Conservation (phyloP, 2,329 filamentous ascomycete genomes). For the Penicillium sp. region DNA sequence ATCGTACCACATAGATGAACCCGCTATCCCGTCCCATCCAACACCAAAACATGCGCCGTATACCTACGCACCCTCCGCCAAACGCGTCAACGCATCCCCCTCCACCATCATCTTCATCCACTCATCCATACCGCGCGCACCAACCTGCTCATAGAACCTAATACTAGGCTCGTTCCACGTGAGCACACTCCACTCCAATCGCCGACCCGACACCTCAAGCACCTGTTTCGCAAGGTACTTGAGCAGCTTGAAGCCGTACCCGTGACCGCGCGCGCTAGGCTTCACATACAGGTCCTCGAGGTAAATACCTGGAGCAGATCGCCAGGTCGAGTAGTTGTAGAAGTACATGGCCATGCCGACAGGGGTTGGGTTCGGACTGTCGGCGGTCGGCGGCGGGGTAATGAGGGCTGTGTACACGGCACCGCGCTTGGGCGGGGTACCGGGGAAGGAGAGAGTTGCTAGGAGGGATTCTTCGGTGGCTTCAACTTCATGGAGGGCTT, state of each 20-base stretch:
- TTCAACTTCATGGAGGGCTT: slow-evolving; percentile 69
- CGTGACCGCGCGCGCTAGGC: slow-evolving; percentile 66
- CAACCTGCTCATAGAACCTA: slow-evolving; percentile 68
- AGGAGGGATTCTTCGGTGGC: slow-evolving; percentile 74
- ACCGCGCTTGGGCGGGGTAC: slow-evolving; percentile 47
- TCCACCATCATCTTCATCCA: slow-evolving; percentile 54
- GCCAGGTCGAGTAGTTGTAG: slow-evolving; percentile 95
- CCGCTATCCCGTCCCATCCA: no score
- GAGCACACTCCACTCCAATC: slow-evolving; percentile 87
- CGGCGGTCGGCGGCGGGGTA: slow-evolving; percentile 49
- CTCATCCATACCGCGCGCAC: slow-evolving; percentile 48
- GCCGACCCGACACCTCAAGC: slow-evolving; percentile 65
- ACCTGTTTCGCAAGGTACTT: slow-evolving; percentile 77
- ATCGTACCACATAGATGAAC: neutral
- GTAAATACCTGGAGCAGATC: slow-evolving; percentile 81
- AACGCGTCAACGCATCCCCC: slow-evolving; percentile 42
- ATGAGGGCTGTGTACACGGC: slow-evolving; percentile 76
- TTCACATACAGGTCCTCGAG: slow-evolving; percentile 91
- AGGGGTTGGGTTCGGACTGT: slow-evolving; percentile 39
- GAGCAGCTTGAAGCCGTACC: slow-evolving; percentile 76
- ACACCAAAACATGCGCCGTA: neutral
- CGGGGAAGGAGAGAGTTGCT: slow-evolving; percentile 75
- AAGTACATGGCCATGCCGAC: slow-evolving; percentile 89
- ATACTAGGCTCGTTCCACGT: slow-evolving; percentile 93
- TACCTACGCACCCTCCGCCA: slow-evolving; percentile 34